A percentile compares a stretch with the other conserved stretches of the same genome.
These are phyloP conservation scores for Isoetes taiwanensis DNA, from an alignment of 75 land plant genomes.

Conservation along the genomic window DNA sequence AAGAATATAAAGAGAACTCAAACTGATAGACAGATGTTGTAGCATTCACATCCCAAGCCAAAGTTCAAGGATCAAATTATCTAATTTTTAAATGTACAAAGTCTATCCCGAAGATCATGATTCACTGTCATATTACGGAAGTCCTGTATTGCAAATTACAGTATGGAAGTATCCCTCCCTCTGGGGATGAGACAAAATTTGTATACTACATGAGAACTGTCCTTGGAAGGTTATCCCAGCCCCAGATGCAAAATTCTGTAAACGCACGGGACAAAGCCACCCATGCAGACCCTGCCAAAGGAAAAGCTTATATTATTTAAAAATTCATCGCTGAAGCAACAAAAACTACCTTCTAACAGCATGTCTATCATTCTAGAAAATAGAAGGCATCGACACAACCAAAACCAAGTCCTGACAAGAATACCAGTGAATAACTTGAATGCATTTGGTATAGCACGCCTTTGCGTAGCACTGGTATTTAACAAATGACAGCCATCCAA, in stretches of 20 bases:
- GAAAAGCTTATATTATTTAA: constrained; percentile 6
- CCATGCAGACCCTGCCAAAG: constrained; percentile 59
- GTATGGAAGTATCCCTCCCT: constrained; percentile 89
- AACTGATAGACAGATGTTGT: too few relatives aligned
- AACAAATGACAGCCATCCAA: too few relatives aligned
- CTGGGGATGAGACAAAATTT: constrained; percentile 67
- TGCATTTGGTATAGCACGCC: constrained; percentile 45
- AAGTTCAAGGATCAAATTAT: too few relatives aligned
- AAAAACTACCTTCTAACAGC: too few relatives aligned
- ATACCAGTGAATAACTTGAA: constrained; percentile 73
- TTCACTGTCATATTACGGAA: constrained; percentile 77
- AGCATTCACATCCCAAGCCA: too few relatives aligned
- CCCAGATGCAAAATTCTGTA: constrained; percentile 66
- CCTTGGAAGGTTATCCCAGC: constrained; percentile 82
- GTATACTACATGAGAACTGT: constrained; percentile 82
- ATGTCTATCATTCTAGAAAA: too few relatives aligned
- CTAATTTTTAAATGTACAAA: too few relatives aligned
- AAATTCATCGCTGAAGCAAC: too few relatives aligned
- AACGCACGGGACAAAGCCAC: constrained; percentile 45
- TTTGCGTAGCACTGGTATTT: constrained; percentile 34
- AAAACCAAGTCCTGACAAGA: too few relatives aligned
- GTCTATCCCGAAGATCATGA: constrained; percentile 72
- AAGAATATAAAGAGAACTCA: too few relatives aligned
- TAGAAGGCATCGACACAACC: too few relatives aligned
- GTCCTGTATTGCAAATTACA: constrained; percentile 57